A percentile compares a stretch with the other conserved stretches of the same genome.
Evolutionary conservation across 768 basidiomycete genomes (phyloP).

Genomic region (Mycena polygramma): DNA sequence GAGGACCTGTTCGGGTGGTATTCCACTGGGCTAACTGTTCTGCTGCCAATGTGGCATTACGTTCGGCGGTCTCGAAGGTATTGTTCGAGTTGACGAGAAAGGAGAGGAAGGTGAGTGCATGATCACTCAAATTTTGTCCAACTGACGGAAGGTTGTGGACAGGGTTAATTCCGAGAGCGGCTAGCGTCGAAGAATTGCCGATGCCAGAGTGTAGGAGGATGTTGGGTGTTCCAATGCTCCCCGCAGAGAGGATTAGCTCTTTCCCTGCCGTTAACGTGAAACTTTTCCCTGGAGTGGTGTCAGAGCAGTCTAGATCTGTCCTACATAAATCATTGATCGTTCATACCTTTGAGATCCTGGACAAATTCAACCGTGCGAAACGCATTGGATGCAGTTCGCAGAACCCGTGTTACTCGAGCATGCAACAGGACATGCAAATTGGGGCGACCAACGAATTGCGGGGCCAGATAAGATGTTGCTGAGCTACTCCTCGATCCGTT

Average conservation of each 20-base stretch:
- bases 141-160: constrained; percentile 25
- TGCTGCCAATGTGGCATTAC: constrained; percentile 39
- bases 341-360: constrained; percentile 10
- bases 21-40: constrained; percentile 48
- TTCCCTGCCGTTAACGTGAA: constrained; percentile 40
- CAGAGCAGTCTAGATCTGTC: constrained; percentile 41
- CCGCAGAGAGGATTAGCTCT: constrained; percentile 49
- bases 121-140: constrained; percentile 48
- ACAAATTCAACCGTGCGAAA: constrained; percentile 41
- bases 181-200: constrained; percentile 10
- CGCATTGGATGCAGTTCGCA: background rate
- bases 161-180: constrained; percentile 10
- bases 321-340: background rate
- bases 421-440: constrained; percentile 45
- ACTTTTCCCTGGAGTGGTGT: background rate
- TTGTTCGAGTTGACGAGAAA: constrained; percentile 45
- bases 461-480: constrained; percentile 43
- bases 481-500: constrained; percentile 41
- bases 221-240: constrained; percentile 44
- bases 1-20: constrained; percentile 44
- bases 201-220: constrained; percentile 19
- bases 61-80: constrained; percentile 44
- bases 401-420: constrained; percentile 34
- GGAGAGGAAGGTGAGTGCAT: constrained; percentile 40
- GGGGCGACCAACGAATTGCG: constrained; percentile 39